Conservation (phyloP, 2,329 filamentous ascomycete genomes). For the Diaporthe amygdali region DNA sequence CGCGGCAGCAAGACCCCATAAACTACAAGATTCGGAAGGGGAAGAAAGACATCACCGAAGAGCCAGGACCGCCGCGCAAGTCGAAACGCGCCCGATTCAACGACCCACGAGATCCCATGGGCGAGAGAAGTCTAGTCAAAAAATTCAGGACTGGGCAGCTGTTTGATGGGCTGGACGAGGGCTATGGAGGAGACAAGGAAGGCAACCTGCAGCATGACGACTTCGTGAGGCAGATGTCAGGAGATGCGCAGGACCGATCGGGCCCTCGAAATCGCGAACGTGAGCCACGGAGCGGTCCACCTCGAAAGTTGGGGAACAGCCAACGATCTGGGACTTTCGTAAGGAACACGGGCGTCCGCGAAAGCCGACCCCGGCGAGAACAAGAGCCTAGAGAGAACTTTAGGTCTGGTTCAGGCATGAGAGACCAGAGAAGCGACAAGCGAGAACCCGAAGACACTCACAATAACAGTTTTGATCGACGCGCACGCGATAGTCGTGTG, state of each 20-base stretch:
- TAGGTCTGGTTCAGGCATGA: not conserved
- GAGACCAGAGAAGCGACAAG: not conserved
- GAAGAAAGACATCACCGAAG: conserved; percentile 57
- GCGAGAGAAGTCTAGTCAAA: conserved; percentile 62
- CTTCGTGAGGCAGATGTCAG: conserved; percentile 20
- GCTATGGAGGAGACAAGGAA: not conserved
- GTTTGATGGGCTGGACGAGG: conserved; percentile 34
- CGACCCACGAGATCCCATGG: conserved; percentile 54
- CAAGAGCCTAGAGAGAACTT: not conserved
- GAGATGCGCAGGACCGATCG: not conserved
- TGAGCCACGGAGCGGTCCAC: not conserved
- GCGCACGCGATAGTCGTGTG: not conserved
- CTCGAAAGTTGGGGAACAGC: not conserved
- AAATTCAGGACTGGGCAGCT: conserved; percentile 53
- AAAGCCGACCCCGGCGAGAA: not conserved
- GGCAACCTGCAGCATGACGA: conserved; percentile 24
- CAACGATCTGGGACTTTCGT: not conserved
- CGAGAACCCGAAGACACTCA: not conserved
- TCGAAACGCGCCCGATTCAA: conserved; percentile 46
- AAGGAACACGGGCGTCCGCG: not conserved
- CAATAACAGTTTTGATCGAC: not conserved
- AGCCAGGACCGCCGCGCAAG: conserved; percentile 31
- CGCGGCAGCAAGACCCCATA: conserved; percentile 28
- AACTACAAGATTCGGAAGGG: conserved; percentile 46
- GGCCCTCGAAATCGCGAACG: not conserved